Evolutionary conservation across 2,329 filamentous ascomycete species (phyloP).

Genomic region (Beauveria medogensis): DNA sequence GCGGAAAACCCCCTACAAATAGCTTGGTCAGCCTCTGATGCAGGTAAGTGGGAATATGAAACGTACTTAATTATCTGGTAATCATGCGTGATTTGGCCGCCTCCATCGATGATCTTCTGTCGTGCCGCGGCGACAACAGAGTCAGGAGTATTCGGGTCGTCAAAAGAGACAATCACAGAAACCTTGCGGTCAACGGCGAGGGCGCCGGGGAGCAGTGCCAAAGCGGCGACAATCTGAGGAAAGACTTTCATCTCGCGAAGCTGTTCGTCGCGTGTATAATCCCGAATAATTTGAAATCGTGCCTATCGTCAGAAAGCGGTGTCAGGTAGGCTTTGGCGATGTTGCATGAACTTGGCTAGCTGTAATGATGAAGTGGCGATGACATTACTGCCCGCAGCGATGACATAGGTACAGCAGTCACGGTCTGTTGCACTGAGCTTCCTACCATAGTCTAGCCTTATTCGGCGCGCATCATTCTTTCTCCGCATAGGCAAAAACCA

Average conservation of each 20-base stretch:
- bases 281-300: neutral
- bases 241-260: slow-evolving; percentile 55
- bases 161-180: slow-evolving; percentile 72
- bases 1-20: slow-evolving; percentile 64
- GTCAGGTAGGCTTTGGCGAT: neutral
- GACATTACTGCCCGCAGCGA: neutral
- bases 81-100: slow-evolving; percentile 71
- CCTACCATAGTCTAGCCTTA: neutral
- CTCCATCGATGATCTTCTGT: slow-evolving; percentile 58
- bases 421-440: neutral
- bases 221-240: slow-evolving; percentile 42
- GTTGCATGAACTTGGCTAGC: neutral
- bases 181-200: slow-evolving; percentile 60
- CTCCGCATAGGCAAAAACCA: neutral
- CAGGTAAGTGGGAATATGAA: neutral
- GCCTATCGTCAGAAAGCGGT: neutral
- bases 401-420: neutral
- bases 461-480: neutral
- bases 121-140: slow-evolving; percentile 63
- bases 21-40: neutral
- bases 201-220: slow-evolving; percentile 50
- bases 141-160: slow-evolving; percentile 55
- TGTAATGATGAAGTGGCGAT: neutral
- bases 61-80: slow-evolving; percentile 62
- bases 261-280: neutral